Evolutionary conservation across 441 rosid species (phyloP), one percentile per base, ranked within the genome.

Genomic region (Jatropha multifida): DNA sequence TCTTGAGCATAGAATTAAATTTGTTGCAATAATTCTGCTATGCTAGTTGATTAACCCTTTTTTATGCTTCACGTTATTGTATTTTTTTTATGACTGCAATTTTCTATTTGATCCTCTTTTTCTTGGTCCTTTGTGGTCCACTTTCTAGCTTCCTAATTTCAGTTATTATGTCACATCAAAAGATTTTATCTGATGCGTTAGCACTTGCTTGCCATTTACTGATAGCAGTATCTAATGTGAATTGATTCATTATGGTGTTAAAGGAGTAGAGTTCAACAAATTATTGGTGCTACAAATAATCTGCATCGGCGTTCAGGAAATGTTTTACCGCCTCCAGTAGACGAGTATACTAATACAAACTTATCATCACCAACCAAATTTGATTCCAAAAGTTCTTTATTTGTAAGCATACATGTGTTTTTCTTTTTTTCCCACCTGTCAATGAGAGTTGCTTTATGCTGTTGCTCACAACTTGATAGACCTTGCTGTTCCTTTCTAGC

Each of bases 181-280:
- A 80, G 26, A 51, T 20, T 41, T 32, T 48, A 4, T 27, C 62
- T 58, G 11, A 26, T 58, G 37, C 62, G 7, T 58, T 23, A 3
- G 12, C 32, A 14, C 18, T 37, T 69, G 17, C 32, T 55, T 59
- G 40, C 68, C 32, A 20, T 65, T 49, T 55, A 20, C 48, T 12
- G 46, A 65, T 65, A 52, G 65, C 42, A 61, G 54, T 56, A 41
- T 68, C 4, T 64, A 18, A 18, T 67, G 40, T 66, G 23, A 26
- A 20, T 58, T 56, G 20, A 62, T 17, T 41, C 32, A 55, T 65
- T 74, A 37, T 61, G 40, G 60, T 63, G 80, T 48, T 82, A 56
- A 79, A 83, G 84, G 92, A 87, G 85, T 77, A 87, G 86, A 83
- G 86, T 87, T 78, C 88, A 84, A 74, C 90, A 87, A 79, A 81